Conservation (phyloP, 345 rosid genomes). For the Barbarea vulgaris region DNA sequence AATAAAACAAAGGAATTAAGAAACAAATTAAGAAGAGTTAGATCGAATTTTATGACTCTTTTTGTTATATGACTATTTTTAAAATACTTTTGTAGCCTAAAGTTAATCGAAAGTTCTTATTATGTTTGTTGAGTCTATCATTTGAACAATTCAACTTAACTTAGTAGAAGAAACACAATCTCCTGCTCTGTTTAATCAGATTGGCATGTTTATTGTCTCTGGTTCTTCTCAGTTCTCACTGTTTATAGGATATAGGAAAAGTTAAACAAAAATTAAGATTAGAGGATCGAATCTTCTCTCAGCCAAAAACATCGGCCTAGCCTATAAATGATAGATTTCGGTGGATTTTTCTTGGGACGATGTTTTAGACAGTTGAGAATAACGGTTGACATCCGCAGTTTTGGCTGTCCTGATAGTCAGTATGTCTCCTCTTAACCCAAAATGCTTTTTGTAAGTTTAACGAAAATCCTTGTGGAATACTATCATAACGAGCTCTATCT, state of each 20-base stretch:
- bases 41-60: neutral
- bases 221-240: no score
- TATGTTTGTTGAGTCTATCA: neutral
- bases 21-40: no score
- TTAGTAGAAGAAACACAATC: neutral
- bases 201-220: neutral
- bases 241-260: neutral
- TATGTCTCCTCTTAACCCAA: neutral
- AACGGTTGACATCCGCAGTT: neutral
- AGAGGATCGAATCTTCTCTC: neutral
- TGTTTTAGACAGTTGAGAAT: neutral
- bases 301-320: neutral
- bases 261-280: neutral
- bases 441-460: no score
- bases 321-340: neutral
- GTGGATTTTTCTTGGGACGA: neutral
- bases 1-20: neutral
- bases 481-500: neutral
- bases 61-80: neutral
- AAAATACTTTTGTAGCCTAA: neutral
- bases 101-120: neutral
- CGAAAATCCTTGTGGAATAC: neutral
- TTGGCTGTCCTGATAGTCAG: neutral
- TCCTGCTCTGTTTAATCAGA: neutral
- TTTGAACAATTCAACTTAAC: neutral